Percentiles rank a stretch among this genome's conserved stretches.
These are phyloP conservation scores for Claviceps purpurea DNA, from an alignment of 2,329 filamentous ascomycete genomes.

Conservation along the genomic window DNA sequence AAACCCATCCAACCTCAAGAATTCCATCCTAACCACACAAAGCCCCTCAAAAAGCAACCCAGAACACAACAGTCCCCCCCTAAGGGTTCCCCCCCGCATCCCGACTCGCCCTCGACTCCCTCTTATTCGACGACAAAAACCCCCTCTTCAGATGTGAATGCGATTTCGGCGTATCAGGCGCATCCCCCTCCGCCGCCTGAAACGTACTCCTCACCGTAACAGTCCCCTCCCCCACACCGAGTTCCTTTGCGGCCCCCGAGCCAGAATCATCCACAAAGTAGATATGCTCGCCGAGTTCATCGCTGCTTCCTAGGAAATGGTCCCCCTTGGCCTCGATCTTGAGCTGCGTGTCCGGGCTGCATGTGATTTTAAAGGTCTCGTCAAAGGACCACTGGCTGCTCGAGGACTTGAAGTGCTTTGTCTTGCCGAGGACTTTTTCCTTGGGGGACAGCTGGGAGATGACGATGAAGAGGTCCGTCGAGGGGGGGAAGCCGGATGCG, in stretches of 20 bases:
- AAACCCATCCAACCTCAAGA: too few relatives aligned
- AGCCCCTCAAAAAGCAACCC: slow-evolving; percentile 3
- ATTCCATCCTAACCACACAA: neutral
- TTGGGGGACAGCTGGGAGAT: slow-evolving; percentile 56
- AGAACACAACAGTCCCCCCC: slow-evolving; percentile 8
- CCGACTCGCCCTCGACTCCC: slow-evolving; percentile 29
- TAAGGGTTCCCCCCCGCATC: slow-evolving; percentile 29
- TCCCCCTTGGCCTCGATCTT: slow-evolving; percentile 77
- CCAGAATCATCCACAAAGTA: slow-evolving; percentile 83
- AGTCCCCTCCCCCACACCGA: slow-evolving; percentile 59
- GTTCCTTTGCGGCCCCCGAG: slow-evolving; percentile 53
- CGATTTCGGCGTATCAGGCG: slow-evolving; percentile 32
- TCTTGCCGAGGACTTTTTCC: slow-evolving; percentile 77
- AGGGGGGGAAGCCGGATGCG: slow-evolving; percentile 62
- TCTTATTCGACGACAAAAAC: slow-evolving; percentile 44
- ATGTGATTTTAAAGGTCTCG: slow-evolving; percentile 66
- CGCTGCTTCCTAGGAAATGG: slow-evolving; percentile 69
- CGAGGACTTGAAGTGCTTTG: slow-evolving; percentile 70
- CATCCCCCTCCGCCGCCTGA: slow-evolving; percentile 32
- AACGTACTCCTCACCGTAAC: slow-evolving; percentile 68
- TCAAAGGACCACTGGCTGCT: slow-evolving; percentile 55
- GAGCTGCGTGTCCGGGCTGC: slow-evolving; percentile 74
- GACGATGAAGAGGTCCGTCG: slow-evolving; percentile 65
- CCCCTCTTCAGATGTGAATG: slow-evolving; percentile 34
- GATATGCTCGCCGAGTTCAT: slow-evolving; percentile 69